Evolutionary conservation across 495 filamentous ascomycete genomes (phyloP).

Genomic region (Podospora australis): DNA sequence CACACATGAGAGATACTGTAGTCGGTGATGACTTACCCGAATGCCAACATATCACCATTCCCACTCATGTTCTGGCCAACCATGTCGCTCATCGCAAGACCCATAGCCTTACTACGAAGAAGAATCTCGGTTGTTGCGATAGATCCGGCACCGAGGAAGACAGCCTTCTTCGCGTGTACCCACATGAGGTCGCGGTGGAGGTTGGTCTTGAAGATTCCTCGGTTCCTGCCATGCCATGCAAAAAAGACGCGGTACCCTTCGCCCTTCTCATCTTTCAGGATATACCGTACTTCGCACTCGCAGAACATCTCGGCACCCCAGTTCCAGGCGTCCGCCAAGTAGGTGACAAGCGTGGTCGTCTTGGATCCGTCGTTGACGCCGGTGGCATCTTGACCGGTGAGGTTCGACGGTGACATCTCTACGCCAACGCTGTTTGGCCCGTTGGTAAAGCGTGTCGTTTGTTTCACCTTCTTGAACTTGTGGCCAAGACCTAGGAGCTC

Average conservation of each 20-base stretch:
- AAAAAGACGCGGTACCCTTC: constrained; percentile 58
- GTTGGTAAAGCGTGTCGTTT: constrained; percentile 56
- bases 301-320: constrained; percentile 71
- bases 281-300: constrained; percentile 60
- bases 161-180: constrained; percentile 56
- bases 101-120: constrained; percentile 54
- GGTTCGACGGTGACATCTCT: constrained; percentile 51
- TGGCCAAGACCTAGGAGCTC: constrained; percentile 40
- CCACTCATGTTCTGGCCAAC: constrained; percentile 60
- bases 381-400: constrained; percentile 56
- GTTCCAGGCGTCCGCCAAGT: constrained; percentile 67
- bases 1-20: neutral
- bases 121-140: constrained; percentile 62
- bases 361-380: constrained; percentile 66
- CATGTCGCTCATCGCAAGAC: constrained; percentile 49
- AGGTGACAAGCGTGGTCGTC: constrained; percentile 57
- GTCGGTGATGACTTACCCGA: constrained; percentile 39
- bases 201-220: constrained; percentile 50
- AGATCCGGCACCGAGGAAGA: constrained; percentile 56
- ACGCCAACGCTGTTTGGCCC: constrained; percentile 57
- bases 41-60: constrained; percentile 61
- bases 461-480: constrained; percentile 50
- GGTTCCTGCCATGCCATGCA: constrained; percentile 57
- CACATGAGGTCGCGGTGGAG: constrained; percentile 60
- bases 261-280: constrained; percentile 46